Evolutionary conservation across 495 filamentous ascomycete species (phyloP), one percentile per base, ranked within the genome.

Genomic region (Hypomontagnella monticulosa): DNA sequence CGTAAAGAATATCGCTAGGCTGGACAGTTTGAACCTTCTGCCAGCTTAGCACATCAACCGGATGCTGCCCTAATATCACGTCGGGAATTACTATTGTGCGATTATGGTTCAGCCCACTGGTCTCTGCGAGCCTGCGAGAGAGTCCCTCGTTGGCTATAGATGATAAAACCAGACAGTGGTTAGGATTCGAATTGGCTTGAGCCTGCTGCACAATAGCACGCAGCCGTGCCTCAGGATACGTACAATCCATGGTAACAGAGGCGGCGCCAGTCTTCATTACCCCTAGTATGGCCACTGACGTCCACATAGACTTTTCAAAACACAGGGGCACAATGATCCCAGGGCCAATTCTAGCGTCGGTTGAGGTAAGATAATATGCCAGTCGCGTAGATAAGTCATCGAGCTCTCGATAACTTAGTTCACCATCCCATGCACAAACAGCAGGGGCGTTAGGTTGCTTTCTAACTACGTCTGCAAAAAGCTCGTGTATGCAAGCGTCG

Each of bases 241-340:
- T 55, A n/a, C 33, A 20, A 30, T 61, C 57, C 20, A 57, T 44
- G 5, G 48, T 19, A 16, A 20, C 20, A 1, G 20, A 59, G n/a
- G 61, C 74, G 12, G 66, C 78, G 12, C 81, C 81, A 9, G 81
- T 71, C 15, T 77, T 78, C 30, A 83, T 46, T 5, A 81, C 67
- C 1, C 64, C 81, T 4, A 84, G 43, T 8, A 78, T 73, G 1
- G 79, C 70, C 6, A 83, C 75, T 12, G 76, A 33, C 40, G 70
- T 71, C 77, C 75, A 76, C 43, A 70, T 72, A 9, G 78, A 81
- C 63, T 84, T 84, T 33, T 83, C 74, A 15, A 83, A 70, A 55
- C 74, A 79, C 12, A 85, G 60, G 1, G 78, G 76, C 7, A 84
- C 72, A 18, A 79, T 46, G 63, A 0, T 52, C 57, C 85, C 85